phyloP scores from a whole-genome alignment of 345 rosid genomes.

The Reutealis trisperma region DNA sequence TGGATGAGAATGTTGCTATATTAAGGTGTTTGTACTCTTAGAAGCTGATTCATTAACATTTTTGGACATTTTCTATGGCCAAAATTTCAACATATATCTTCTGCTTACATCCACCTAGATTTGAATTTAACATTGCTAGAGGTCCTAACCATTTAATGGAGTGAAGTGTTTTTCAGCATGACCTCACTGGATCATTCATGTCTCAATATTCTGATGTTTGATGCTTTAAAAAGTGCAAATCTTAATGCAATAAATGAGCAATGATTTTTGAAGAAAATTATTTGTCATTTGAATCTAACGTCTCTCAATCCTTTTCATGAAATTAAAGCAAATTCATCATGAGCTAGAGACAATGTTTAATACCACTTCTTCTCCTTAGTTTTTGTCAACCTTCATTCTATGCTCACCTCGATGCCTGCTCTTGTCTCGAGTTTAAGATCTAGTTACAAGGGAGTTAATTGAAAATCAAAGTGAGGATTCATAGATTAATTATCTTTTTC shows the following conservation, averaged over 20 bases:
- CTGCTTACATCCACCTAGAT: background rate
- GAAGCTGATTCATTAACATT: background rate
- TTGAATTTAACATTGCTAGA: too few relatives aligned
- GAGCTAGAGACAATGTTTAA: background rate
- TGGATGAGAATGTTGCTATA: background rate
- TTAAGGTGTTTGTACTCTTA: background rate
- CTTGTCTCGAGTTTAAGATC: too few relatives aligned
- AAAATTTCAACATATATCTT: background rate
- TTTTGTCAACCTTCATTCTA: background rate
- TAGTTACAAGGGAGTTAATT: too few relatives aligned
- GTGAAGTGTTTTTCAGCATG: background rate
- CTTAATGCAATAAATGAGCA: background rate
- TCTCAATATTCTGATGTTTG: background rate
- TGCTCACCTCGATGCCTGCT: background rate
- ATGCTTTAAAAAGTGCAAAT: background rate
- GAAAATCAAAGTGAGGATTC: too few relatives aligned
- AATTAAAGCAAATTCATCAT: background rate
- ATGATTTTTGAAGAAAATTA: background rate
- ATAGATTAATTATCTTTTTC: too few relatives aligned
- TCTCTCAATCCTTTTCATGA: background rate
- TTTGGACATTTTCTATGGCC: background rate
- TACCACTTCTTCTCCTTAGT: background rate
- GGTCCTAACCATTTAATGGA: background rate
- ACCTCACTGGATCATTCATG: background rate
- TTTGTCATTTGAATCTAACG: background rate